Evolutionary conservation across 2,329 filamentous ascomycete genomes (phyloP).

Genomic region (Colletotrichum sp.): DNA sequence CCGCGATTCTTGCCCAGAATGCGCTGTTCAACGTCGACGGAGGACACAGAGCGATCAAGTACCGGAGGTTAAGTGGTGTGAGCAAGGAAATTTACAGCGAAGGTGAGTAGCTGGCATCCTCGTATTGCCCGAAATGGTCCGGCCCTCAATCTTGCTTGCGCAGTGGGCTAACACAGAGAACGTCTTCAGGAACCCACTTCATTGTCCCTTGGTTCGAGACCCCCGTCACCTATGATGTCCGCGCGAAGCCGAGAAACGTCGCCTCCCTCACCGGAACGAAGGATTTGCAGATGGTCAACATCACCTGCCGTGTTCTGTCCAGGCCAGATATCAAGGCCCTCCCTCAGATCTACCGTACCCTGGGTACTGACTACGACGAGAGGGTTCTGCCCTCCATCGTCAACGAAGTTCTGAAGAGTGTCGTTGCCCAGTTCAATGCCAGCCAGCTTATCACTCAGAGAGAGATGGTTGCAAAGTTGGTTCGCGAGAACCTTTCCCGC

Average conservation of each 20-base stretch:
- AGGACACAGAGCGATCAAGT: constrained; percentile 99
- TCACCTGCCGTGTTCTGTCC: constrained; percentile 98
- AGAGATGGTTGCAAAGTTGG: constrained; percentile 91
- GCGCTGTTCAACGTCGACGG: constrained; percentile 87
- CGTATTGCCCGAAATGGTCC: neutral
- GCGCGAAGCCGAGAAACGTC: constrained; percentile 95
- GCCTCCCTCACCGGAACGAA: constrained; percentile 97
- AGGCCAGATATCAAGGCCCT: constrained; percentile 86
- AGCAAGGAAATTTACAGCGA: constrained; percentile 95
- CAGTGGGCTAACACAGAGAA: neutral
- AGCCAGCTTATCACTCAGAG: constrained; percentile 98
- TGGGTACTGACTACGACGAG: constrained; percentile 97
- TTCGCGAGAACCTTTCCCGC: constrained; percentile 89
- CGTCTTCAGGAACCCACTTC: constrained; percentile 79
- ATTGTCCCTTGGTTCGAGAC: constrained; percentile 97
- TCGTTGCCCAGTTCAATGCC: constrained; percentile 98
- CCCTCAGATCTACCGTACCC: constrained; percentile 95
- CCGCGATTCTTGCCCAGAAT: constrained; percentile 59
- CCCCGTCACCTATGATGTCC: constrained; percentile 95
- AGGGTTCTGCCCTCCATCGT: constrained; percentile 95
- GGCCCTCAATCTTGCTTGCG: neutral
- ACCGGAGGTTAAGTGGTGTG: constrained; percentile 89
- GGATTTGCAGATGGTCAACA: constrained; percentile 99
- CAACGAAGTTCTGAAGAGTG: constrained; percentile 98
- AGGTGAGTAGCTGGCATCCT: constrained; percentile 60